Conservation (phyloP, 192 early-diverging fungal species). For the Podila epigama region DNA sequence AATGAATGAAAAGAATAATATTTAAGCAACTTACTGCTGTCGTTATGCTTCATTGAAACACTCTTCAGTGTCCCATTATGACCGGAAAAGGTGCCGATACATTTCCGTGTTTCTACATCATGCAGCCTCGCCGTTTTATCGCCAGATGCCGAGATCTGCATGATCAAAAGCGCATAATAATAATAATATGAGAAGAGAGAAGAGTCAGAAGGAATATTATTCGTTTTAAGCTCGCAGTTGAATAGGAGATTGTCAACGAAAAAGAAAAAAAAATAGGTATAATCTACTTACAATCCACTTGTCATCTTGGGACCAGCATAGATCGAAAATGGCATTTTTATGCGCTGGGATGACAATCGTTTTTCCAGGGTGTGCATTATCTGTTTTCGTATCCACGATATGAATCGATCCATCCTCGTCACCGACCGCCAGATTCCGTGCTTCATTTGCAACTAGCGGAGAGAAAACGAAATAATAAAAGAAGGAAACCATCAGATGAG, state of each 20-base stretch:
- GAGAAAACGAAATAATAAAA: background rate
- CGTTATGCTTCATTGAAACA: conserved; percentile 62
- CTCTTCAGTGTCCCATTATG: conserved; percentile 78
- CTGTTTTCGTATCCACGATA: conserved; percentile 64
- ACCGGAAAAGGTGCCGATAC: conserved; percentile 64
- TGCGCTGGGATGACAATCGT: conserved; percentile 66
- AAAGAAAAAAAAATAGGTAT: conserved; percentile 1
- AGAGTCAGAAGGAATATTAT: background rate
- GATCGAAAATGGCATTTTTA: conserved; percentile 82
- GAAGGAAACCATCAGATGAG: background rate
- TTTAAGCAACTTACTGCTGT: conserved; percentile 59
- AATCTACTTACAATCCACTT: conserved; percentile 55
- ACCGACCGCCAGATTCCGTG: conserved; percentile 68
- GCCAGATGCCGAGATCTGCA: conserved; percentile 73
- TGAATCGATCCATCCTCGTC: conserved; percentile 72
- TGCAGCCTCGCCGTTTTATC: conserved; percentile 78
- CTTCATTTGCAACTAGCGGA: conserved; percentile 54
- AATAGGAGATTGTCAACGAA: background rate
- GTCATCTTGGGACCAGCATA: conserved; percentile 80
- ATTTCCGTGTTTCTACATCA: conserved; percentile 71
- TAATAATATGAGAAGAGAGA: background rate
- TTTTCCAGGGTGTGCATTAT: conserved; percentile 46
- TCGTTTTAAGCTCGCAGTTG: background rate
- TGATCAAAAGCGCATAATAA: background rate
- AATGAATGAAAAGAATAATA: no score